Base-by-base conservation (phyloP, 441 rosid genomes). In the Populus hybrid region DNA sequence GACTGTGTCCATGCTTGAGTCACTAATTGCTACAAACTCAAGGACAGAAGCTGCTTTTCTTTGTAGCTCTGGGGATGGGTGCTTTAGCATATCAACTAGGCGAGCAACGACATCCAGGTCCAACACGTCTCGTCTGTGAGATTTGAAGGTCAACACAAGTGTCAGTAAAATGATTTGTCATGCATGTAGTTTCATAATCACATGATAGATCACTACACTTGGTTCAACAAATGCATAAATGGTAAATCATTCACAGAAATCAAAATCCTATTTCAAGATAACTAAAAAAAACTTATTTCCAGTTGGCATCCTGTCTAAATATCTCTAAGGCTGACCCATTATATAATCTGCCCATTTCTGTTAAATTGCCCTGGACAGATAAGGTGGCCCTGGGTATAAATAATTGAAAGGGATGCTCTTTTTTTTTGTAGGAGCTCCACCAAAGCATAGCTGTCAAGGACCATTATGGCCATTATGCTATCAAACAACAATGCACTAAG, bases 11-110 rank as follows among this genome's bases (percentile, higher is more conserved):
- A 86, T 76, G 82, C 82, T 82, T 45, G 91, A 84, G 74, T 86
- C 86, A 73, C 64, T 76, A 73, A 86, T 29, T 11, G 89, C 82
- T 74, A 80, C 82, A 81, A 82, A 89, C 87, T 93, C 98, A 3
- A 93, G 87, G 75, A 94, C 40, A 16, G 92, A 86, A 73, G 94
- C 90, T 50, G 89, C 90, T 68, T 91, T 91, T 76, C 93, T 89
- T 75, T 91, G 92, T 59, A 90, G 82, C 78, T 81, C 74, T 40
- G 91, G 87, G 31, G 90, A 82, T 7, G 90, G 84, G 23, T 85
- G 74, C 88, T 86, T 90, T 72, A 91, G 77, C 76, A 91, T 90
- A 78, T 87, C 86, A 50, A 89, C 84, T 45, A 93, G 89, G 69
- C 88, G 83, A 83, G 84, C 77, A 73, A 89, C 81, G 68, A 91